phyloP scores from a whole-genome alignment of 176 grass and related monocot genomes.

The Oryza australiensis region DNA sequence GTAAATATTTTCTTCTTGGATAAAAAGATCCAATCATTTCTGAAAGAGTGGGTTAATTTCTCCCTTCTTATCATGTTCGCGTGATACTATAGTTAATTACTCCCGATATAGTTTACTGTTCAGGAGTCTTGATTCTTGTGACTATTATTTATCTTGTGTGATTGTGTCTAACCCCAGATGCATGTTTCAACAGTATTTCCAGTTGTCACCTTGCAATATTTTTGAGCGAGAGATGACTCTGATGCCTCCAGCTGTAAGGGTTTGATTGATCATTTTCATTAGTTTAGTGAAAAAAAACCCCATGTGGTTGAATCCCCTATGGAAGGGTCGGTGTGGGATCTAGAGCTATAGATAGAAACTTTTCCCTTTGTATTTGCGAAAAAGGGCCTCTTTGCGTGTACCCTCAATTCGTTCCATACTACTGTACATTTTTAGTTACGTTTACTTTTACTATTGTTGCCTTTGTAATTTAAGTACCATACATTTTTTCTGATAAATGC shows the following conservation, averaged over 20 bases:
- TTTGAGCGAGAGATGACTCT: not conserved
- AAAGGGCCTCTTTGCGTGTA: not conserved
- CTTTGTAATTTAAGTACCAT: not conserved
- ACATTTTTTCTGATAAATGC: conserved; percentile 21
- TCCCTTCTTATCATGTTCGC: not conserved
- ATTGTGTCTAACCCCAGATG: conserved; percentile 27
- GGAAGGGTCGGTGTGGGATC: not conserved
- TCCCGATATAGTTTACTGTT: conserved; percentile 13
- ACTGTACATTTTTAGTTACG: not conserved
- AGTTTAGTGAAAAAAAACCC: conserved; percentile 19
- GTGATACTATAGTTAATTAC: not conserved
- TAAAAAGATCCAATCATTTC: conserved; percentile 1
- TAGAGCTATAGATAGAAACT: not conserved
- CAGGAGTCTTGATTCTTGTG: not conserved
- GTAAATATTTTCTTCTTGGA: not conserved
- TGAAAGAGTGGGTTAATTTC: not conserved
- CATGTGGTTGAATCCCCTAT: not conserved
- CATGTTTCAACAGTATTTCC: conserved; percentile 19
- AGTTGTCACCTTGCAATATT: not conserved
- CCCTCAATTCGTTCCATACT: not conserved
- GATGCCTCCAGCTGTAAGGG: not conserved
- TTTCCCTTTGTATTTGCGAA: not conserved
- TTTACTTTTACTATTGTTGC: not conserved
- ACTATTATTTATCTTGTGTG: conserved; percentile 2
- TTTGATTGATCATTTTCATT: not conserved